A percentile compares a stretch with the other conserved stretches of the same genome.
Evolutionary conservation across 2,329 filamentous ascomycete genomes (phyloP).

Genomic region (Colletotrichum shisoi): DNA sequence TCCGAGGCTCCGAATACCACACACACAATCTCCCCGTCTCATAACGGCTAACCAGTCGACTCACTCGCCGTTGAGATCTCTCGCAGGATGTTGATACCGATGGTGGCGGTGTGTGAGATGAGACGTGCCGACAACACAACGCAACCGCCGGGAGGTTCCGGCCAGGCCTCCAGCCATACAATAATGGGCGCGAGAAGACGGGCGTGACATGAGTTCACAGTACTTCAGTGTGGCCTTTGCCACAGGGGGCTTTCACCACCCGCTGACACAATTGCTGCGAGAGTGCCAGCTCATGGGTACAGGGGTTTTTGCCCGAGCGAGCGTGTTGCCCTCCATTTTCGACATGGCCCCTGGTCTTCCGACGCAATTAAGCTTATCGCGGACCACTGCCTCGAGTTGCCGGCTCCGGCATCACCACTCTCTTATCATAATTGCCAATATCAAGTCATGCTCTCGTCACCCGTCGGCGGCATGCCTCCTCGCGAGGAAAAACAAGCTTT

Average conservation of each 20-base stretch:
- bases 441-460: neutral
- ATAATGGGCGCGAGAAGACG: neutral
- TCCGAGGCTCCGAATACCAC: conserved; percentile 10
- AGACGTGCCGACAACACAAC: conserved; percentile 13
- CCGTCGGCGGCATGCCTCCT: neutral
- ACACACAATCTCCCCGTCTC: neutral
- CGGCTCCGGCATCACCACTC: neutral
- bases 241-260: neutral
- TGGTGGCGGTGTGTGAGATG: conserved; percentile 10
- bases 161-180: neutral
- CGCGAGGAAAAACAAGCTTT: conserved; percentile 27
- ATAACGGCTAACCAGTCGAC: conserved; percentile 7
- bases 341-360: conserved; percentile 6
- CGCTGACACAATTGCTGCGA: neutral
- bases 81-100: neutral
- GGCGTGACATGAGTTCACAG: neutral
- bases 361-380: conserved; percentile 29
- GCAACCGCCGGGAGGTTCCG: conserved; percentile 14
- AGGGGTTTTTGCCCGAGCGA: conserved; percentile 5
- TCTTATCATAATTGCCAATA: neutral
- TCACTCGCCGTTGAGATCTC: conserved; percentile 17
- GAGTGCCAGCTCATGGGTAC: neutral
- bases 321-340: neutral
- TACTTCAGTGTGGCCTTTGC: neutral
- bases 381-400: conserved; percentile 8